Base-by-base conservation (phyloP, 2,329 filamentous ascomycete genomes). In the Neofusicoccum kwambonambiense region DNA sequence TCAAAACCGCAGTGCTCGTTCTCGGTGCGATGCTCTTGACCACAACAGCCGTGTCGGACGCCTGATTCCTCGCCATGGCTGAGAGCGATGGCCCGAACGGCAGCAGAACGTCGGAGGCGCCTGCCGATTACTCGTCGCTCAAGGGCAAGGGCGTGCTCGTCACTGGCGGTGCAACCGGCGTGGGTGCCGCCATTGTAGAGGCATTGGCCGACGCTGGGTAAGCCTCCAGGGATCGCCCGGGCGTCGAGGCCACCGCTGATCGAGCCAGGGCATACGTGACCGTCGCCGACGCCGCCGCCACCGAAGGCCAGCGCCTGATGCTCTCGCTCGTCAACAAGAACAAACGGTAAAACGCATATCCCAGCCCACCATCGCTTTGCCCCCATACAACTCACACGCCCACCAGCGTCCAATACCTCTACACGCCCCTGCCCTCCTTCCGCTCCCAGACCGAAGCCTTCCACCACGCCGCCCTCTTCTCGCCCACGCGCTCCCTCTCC, bases 391-490 rank as follows among this genome's bases (percentile, higher is more conserved):
- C 31, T 12, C n/a, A 3, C 12, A 12, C 17, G 22, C 22, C 41
- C 12, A 42, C 41, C 47, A 73, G 70, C 37, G 71, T 74, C 39
- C 67, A 70, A 34, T 76, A 74, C 66, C 66, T 70, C 22, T 64
- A 67, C 35, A 74, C 70, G 9, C 71, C 76, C 65, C 69, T 73
- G 3, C 67, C 68, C 8, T 66, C 68, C 65, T 76, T 71, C 67
- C 27, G 37, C 19, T 71, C 72, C 17, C 74, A 75, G 61, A 44
- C 70, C 31, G 50, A 66, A 9, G 73, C 70, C 57, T 76, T 77
- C 70, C 73, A 75, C 60, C 62, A 68, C 35, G 71, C 73, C 8
- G 50, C 73, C 39, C 19, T 58, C 9, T 69, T 68, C 64, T 70
- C 70, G 6, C 68, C 69, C 2, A 64, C 19, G 19, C 51, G 66